Base-by-base conservation (phyloP, 2,329 filamentous ascomycete genomes). In the Simplicillium sp. region DNA sequence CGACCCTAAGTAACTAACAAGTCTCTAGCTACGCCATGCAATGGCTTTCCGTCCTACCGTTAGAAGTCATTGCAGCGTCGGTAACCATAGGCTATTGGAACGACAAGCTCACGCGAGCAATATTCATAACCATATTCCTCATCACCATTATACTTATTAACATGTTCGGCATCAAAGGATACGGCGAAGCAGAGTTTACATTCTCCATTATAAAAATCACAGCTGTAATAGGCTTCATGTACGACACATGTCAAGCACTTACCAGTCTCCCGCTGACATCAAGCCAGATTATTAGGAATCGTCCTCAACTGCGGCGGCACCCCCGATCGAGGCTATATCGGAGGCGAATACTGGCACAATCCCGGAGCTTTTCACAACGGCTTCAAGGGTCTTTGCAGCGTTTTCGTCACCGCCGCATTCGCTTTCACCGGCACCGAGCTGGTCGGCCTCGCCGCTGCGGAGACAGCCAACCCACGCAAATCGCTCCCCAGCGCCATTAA, bases 201-300 rank as follows among this genome's bases (percentile, higher is more conserved):
- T 92, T 94, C 55, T 84, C 86, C 20, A 78, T 89, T 38, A 69
- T 96, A 64, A 97, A 97, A 58, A 78, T 96, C 39, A 70, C 82
- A 33, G 87, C 89, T 20, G 80, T 95, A 11, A 82, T 95, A 48
- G 87, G 85, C 39, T 94, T 94, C 62, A 89, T 94, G 82, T 85
- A 62, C n/a, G n/a, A n/a, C n/a, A n/a, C n/a, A n/a, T n/a, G 67
- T 79, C 64, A n/a, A 6, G 29, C 15, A 25, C 25, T 15, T 9
- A 11, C 15, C n/a, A 4, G 8, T n/a, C 18, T 29, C 20, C 20
- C 12, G 9, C 36, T n/a, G 33, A 28, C 42, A 28, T 18, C 37
- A 33, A 17, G 6, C 13, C 48, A 87, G 83, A 49, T 78, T 96
- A 38, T 77, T 95, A 4, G 89, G 87, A 7, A 82, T 95, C 46